phyloP scores from a whole-genome alignment of 306 rosid genomes.

The Cucurbita pepo region DNA sequence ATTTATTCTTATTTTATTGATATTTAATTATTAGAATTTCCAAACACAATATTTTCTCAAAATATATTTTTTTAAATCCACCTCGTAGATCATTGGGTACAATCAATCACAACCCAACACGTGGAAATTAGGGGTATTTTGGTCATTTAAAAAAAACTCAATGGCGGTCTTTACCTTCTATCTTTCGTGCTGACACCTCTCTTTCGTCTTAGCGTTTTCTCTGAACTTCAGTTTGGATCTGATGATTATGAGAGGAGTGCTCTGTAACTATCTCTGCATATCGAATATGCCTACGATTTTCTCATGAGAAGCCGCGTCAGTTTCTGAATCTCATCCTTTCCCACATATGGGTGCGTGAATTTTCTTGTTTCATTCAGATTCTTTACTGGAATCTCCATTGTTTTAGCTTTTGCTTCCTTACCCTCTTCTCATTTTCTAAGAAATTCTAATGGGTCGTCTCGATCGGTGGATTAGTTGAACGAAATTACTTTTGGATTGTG shows the following conservation, averaged over 20 bases:
- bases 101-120: background rate
- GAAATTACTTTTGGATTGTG: background rate
- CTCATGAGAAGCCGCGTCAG: background rate
- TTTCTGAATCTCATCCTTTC: background rate
- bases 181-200: background rate
- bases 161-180: background rate
- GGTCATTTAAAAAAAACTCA: background rate
- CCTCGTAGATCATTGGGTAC: background rate
- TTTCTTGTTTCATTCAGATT: background rate
- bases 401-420: too few relatives aligned
- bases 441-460: too few relatives aligned
- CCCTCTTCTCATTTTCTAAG: too few relatives aligned
- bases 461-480: background rate
- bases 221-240: background rate
- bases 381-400: too few relatives aligned
- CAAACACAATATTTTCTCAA: background rate
- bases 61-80: too few relatives aligned
- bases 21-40: background rate
- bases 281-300: background rate
- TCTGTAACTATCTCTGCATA: background rate
- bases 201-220: background rate
- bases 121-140: background rate
- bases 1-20: too few relatives aligned
- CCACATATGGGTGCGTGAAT: background rate
- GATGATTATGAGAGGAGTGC: background rate